A percentile compares a stretch with the other conserved stretches of the same genome.
Conservation (phyloP, 257 asterid genomes). For the Jaltomata sinuosa region DNA sequence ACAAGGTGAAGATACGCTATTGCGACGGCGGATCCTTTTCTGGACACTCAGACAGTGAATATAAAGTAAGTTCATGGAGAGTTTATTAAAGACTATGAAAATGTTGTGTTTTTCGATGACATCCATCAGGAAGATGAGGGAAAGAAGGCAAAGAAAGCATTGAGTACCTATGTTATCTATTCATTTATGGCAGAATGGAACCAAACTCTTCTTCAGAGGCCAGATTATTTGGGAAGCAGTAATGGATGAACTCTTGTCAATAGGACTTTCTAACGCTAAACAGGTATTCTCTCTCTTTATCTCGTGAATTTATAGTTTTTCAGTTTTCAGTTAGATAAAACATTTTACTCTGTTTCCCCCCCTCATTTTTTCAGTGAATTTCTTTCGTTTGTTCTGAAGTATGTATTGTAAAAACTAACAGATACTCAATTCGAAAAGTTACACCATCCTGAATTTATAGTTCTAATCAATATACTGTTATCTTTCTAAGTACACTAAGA, state of each 20-base stretch:
- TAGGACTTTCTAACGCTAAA: slow-evolving; percentile 72
- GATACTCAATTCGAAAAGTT: background rate
- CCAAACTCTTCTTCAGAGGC: slow-evolving; percentile 75
- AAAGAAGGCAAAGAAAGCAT: slow-evolving; percentile 12
- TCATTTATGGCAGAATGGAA: slow-evolving; percentile 50
- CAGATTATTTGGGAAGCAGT: slow-evolving; percentile 80
- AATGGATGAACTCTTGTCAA: slow-evolving; percentile 59
- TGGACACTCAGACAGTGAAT: slow-evolving; percentile 67
- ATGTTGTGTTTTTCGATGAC: slow-evolving; percentile 4
- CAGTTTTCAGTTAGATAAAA: background rate
- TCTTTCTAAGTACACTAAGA: background rate
- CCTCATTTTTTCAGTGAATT: background rate
- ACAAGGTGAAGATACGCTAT: slow-evolving; percentile 74
- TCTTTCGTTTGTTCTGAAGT: background rate
- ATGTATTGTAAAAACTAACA: background rate
- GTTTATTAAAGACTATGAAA: background rate
- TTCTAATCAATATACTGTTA: background rate
- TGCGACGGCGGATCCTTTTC: slow-evolving; percentile 95
- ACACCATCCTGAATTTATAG: background rate
- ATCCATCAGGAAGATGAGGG: background rate
- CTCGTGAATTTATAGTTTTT: background rate
- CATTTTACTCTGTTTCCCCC: background rate
- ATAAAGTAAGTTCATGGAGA: slow-evolving; percentile 41
- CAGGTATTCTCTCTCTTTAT: slow-evolving; percentile 29
- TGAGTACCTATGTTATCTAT: slow-evolving; percentile 4